Percentiles rank a stretch among this genome's conserved stretches.
Conservation (phyloP, 2,329 filamentous ascomycete genomes). For the Ceratocystis cubensis region DNA sequence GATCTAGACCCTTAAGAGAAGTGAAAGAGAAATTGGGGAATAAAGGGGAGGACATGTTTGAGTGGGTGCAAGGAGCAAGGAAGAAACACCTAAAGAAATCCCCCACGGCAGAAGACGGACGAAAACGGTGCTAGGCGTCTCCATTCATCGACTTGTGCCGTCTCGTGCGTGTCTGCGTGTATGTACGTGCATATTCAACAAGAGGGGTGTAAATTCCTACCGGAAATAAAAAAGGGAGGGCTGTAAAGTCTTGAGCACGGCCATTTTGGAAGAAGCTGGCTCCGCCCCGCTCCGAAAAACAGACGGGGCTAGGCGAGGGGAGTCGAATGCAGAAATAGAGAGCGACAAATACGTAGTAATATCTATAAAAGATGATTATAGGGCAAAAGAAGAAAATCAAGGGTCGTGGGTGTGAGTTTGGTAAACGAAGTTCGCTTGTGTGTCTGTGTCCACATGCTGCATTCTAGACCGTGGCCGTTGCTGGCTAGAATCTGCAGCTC, state of each 20-base stretch:
- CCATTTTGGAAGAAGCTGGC: background rate
- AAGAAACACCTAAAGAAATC: background rate
- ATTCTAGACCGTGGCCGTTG: constrained; percentile 3
- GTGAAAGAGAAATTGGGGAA: too few relatives aligned
- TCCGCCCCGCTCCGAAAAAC: background rate
- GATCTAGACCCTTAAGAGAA: too few relatives aligned
- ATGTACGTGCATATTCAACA: too few relatives aligned
- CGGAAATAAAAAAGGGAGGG: background rate
- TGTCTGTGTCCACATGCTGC: background rate
- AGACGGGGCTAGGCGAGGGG: background rate
- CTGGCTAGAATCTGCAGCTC: background rate
- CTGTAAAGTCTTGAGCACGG: background rate
- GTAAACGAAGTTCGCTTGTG: background rate
- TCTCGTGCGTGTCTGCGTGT: too few relatives aligned
- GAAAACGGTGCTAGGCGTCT: too few relatives aligned
- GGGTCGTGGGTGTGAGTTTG: background rate
- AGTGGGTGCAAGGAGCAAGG: too few relatives aligned
- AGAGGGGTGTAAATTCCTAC: background rate
- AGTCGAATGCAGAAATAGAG: background rate
- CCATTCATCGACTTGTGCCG: too few relatives aligned
- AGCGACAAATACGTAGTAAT: background rate
- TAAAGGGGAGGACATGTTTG: too few relatives aligned
- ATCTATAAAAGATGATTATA: background rate
- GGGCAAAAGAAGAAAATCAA: background rate
- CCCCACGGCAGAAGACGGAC: too few relatives aligned